phyloP scores from a whole-genome alignment of 1,284 basidiomycete species.

The Malassezia obtusa region DNA sequence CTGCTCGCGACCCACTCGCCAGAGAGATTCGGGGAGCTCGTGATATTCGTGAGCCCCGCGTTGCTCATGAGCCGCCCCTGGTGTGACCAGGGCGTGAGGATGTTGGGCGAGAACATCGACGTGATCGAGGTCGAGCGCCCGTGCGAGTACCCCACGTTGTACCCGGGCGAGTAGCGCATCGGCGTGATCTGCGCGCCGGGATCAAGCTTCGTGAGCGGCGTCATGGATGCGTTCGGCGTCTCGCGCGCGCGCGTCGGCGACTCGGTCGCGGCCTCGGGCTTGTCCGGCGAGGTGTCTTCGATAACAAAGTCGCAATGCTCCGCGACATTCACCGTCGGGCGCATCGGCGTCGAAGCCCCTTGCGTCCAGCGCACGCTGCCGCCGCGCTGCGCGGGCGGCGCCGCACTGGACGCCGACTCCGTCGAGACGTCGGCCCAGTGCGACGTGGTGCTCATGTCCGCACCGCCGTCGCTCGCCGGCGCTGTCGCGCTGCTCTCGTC shows the following conservation, averaged over 20 bases:
- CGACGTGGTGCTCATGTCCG: conserved; percentile 7
- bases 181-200: conserved; percentile 14
- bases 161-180: conserved; percentile 15
- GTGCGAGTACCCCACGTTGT: not conserved
- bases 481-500: not conserved
- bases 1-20: conserved; percentile 4
- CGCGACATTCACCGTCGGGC: conserved; percentile 26
- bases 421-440: conserved; percentile 12
- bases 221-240: not conserved
- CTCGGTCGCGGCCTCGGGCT: not conserved
- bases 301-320: conserved; percentile 38
- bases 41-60: conserved; percentile 7
- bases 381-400: not conserved
- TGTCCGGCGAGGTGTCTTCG: conserved; percentile 21
- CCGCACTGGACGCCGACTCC: not conserved
- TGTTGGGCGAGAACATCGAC: conserved; percentile 11
- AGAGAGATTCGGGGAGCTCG: conserved; percentile 11
- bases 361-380: not conserved
- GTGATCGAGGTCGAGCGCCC: not conserved
- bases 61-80: conserved; percentile 12
- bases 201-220: conserved; percentile 14
- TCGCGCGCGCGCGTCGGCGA: not conserved
- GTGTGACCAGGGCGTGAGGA: conserved; percentile 18
- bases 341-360: conserved; percentile 20
- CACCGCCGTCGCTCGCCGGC: not conserved